Evolutionary conservation across 2,329 filamentous ascomycete species (phyloP).

Genomic region (Talaromyces sp.): DNA sequence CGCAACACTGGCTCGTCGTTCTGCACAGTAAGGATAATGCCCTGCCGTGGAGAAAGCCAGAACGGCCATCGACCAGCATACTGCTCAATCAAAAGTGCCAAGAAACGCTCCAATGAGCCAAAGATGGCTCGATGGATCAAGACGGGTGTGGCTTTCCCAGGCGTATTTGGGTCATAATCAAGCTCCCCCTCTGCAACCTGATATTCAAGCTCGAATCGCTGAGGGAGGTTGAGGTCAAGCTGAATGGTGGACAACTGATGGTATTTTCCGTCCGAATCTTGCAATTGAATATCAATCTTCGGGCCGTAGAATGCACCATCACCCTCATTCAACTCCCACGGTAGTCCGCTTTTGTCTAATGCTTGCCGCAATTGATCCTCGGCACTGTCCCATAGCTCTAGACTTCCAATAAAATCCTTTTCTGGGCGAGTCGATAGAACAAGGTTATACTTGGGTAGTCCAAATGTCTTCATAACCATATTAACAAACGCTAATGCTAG

Average conservation of each 20-base stretch:
- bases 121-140: conserved; percentile 82
- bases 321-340: conserved; percentile 73
- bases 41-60: conserved; percentile 80
- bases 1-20: conserved; percentile 46
- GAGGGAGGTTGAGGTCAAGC: conserved; percentile 83
- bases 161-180: conserved; percentile 41
- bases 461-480: conserved; percentile 67
- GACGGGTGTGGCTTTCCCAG: conserved; percentile 66
- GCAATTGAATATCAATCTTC: conserved; percentile 83
- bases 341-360: conserved; percentile 60
- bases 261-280: conserved; percentile 76
- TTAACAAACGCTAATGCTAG: conserved; percentile 71
- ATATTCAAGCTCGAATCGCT: conserved; percentile 75
- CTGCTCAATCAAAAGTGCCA: conserved; percentile 81
- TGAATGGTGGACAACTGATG: conserved; percentile 88
- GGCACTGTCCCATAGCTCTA: conserved; percentile 66
- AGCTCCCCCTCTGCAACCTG: conserved; percentile 48
- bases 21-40: conserved; percentile 70
- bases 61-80: conserved; percentile 80
- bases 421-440: conserved; percentile 74
- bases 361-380: conserved; percentile 64
- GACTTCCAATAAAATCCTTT: conserved; percentile 72
- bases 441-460: conserved; percentile 69
- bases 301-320: conserved; percentile 90
- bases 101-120: conserved; percentile 77